Base-by-base conservation (phyloP, 1,284 basidiomycete genomes). In the Ustilago crameri region DNA sequence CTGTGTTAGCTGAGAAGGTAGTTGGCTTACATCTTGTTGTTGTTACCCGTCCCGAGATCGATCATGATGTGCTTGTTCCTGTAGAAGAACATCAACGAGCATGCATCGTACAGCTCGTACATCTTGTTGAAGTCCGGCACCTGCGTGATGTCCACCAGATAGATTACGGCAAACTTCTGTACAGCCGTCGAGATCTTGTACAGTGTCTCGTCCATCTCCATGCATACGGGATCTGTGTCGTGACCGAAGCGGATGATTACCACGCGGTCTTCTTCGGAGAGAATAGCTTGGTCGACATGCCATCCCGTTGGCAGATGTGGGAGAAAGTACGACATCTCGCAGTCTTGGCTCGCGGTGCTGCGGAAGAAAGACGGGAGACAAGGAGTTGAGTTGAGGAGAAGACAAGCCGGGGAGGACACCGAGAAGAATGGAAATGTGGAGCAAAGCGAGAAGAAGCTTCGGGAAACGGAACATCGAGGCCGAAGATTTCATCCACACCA, bases 21-120 rank as follows among this genome's bases (percentile, higher is more conserved):
- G 12, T 35, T 24, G 46, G 65, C 75, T 69, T 54, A 77, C 75
- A 97, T 96, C 86, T 99, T 98, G 86, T 98, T 98, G 85, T 99
- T 98, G 86, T 99, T 98, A 86, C 96, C 95, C 49, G 95, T 98
- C 15, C 95, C 95, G 75, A 97, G 86, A 89, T 98, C 95, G 82
- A 98, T 97, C 95, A 98, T 98, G 85, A 98, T 99, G 82, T 99
- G 95, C 84, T 98, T 96, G 86, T 97, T 97, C 40, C 94, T 80
- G 51, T 66, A 80, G 50, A 82, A 80, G 53, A 79, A 71, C 74
- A 81, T 76, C 47, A 66, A 63, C 23, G 76, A 64, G 51, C 79
- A 78, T 32, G 49, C 49, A 59, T 72, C 72, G 63, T 74, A 74
- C 27, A 74, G 62, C 53, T 55, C 51, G 78, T 88, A 67, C 74